Evolutionary conservation across 148 eudicot genomes (phyloP), one percentile per base, ranked within the genome.

Genomic region (Camellia sinensis): DNA sequence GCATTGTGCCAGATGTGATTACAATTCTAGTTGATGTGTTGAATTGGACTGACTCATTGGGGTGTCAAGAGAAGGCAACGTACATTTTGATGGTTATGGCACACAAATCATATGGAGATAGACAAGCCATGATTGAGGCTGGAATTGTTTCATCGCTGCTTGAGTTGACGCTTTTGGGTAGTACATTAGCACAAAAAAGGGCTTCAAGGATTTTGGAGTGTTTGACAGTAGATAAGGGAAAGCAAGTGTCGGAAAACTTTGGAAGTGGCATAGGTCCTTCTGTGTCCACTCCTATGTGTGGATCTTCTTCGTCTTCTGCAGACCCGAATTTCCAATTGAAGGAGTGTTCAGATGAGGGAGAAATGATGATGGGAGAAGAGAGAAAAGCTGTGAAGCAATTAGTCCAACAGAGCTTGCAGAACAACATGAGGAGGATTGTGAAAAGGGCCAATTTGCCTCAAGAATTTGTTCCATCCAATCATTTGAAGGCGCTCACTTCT

Each of bases 21-120:
- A 86, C 90, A 0, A 81, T 84, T 22, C 81, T 96, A 60, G 85
- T 93, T 5, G 99, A 96, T 81, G 92, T 91, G 37, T 85, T 96
- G 83, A 91, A 83, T 75, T 96, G 99, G 97, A 87, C 82, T 7
- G 99, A 96, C 77, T 90, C 98, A 5, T 89, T 97, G 0, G 91
- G 91, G 6, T 96, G 99, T 86, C 99, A 96, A 84, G 99, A 96
- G 81, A 96, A 91, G 68, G 97, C 89, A 3, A 82, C 93, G 0
- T 92, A 96, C 22, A 84, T 96, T 22, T 76, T 96, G 48, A 93
- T 96, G 97, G 94, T 96, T 75, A 88, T 96, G 95, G 95, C 99
- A 72, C 97, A 92, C 80, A 96, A 93, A 83, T 87, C 93, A 4
- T 92, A 92, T 81, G 88, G 74, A 40, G 93, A 93, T 80, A 83